These are phyloP conservation scores for Sordaria brevicollis DNA, from an alignment of 495 filamentous ascomycete genomes.

Conservation along the genomic window DNA sequence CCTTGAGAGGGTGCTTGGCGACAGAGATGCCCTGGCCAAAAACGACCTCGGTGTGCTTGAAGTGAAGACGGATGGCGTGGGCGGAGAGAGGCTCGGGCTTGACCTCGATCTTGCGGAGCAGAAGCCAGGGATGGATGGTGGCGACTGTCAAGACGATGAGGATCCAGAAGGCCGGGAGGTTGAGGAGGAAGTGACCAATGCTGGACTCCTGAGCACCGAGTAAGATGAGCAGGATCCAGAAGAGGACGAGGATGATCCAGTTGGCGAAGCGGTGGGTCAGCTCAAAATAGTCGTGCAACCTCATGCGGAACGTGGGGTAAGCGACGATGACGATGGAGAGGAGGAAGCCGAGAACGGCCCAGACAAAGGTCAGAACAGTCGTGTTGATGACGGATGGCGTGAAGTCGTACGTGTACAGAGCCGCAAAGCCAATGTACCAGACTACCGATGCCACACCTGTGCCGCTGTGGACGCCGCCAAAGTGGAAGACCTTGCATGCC, in stretches of 20 bases:
- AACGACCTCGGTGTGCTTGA: conserved; percentile 42
- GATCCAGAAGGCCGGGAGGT: conserved; percentile 59
- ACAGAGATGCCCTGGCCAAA: conserved; percentile 41
- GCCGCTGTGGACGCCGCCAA: conserved; percentile 67
- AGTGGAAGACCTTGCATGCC: conserved; percentile 63
- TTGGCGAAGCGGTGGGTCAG: conserved; percentile 54
- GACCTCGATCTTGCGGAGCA: conserved; percentile 52
- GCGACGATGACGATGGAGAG: conserved; percentile 33
- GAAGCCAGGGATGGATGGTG: conserved; percentile 57
- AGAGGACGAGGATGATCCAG: conserved; percentile 50
- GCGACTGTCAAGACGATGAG: conserved; percentile 47
- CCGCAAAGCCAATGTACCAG: conserved; percentile 53
- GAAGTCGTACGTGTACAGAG: conserved; percentile 36
- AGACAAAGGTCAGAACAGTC: conserved; percentile 22
- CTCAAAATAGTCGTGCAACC: conserved; percentile 54
- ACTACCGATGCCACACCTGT: conserved; percentile 54
- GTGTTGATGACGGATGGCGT: conserved; percentile 7
- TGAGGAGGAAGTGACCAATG: conserved; percentile 32
- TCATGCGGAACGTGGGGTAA: conserved; percentile 42
- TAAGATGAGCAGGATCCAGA: conserved; percentile 52
- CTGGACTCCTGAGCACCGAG: conserved; percentile 27
- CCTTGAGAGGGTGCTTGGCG: conserved; percentile 48
- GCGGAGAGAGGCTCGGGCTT: conserved; percentile 50
- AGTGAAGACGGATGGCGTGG: conserved; percentile 61
- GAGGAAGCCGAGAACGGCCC: conserved; percentile 29